These are phyloP conservation scores for Aspergillus unguis DNA, from an alignment of 2,329 filamentous ascomycete genomes.

Conservation along the genomic window DNA sequence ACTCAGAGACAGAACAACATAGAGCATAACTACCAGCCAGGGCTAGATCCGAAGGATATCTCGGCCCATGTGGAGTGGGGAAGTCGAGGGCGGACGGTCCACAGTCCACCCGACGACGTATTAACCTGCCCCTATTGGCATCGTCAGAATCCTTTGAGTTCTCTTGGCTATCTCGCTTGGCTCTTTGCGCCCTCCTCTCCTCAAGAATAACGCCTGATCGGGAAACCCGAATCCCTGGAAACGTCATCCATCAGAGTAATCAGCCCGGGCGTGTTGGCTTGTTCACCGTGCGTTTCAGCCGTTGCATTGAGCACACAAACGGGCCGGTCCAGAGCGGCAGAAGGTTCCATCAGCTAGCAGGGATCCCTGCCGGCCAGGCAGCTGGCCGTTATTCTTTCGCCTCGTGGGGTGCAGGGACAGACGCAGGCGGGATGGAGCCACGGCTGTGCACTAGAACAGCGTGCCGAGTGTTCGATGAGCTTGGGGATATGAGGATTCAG, in stretches of 20 bases:
- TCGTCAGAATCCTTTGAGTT: constrained; percentile 1
- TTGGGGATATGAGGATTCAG: constrained; percentile 6
- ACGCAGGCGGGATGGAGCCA: neutral
- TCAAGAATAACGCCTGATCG: neutral
- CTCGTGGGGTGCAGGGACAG: constrained; percentile 4
- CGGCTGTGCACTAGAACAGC: neutral
- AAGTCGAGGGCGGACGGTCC: neutral
- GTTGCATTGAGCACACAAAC: constrained; percentile 5
- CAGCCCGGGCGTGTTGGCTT: neutral
- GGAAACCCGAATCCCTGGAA: neutral
- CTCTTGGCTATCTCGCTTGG: neutral
- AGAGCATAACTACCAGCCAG: neutral
- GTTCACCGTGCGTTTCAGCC: neutral
- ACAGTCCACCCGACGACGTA: neutral
- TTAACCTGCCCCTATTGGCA: constrained; percentile 9
- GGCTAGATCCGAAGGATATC: constrained; percentile 7
- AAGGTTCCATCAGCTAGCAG: constrained; percentile 12
- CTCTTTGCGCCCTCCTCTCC: neutral
- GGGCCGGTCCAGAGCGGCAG: constrained; percentile 10
- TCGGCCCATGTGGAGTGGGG: constrained; percentile 3
- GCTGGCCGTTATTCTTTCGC: neutral
- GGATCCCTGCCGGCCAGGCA: neutral
- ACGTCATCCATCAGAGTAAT: neutral
- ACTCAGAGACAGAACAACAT: neutral
- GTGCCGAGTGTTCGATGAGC: neutral